Base-by-base conservation (phyloP, 2,329 filamentous ascomycete genomes). In the Alternaria sp. region DNA sequence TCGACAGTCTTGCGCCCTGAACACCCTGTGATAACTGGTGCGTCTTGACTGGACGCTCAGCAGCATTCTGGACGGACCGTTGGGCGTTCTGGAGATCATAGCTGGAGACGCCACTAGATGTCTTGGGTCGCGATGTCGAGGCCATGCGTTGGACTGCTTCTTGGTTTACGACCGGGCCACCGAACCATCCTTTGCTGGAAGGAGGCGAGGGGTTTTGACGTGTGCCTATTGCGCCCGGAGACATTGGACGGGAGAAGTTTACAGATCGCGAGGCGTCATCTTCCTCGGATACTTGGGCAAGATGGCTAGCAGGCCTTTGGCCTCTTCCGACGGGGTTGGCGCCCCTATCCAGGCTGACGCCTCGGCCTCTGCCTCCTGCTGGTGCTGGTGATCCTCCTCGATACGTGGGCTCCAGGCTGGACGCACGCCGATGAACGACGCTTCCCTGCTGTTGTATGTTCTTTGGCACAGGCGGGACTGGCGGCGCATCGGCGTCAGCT, bases 401-500 rank as follows among this genome's bases (percentile, higher is more conserved):
- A 61, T 76, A 74, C 2, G 79, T 74, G 7, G 84, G 81, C 41
- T 86, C 85, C 42, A 85, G 68, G 66, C 86, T 89, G 22, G 81
- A 78, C 9, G 85, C 69, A 59, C 77, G 75, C 14, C 66, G 74
- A 57, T 75, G 72, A 53, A 64, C 68, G 16, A 55, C 69, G 57
- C 69, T 60, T 62, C 57, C 75, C 11, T 74, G 59, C 63, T 60
- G 47, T 11, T 72, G 68, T 18, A 80, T 70, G 54, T 84, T 79
- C 39, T 84, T 80, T 3, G 92, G 92, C 26, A 97, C 83, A 4
- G 85, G 83, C 36, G 93, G 94, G 2, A 97, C 89, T 1, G 93
- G 93, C 30, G 93, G 92, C 53, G 87, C 84, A 69, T 86, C 81
- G n/a, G 43, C 53, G 55, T 79, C 58, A 8, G 65, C 47, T 30